phyloP scores from a whole-genome alignment of 2,329 filamentous ascomycete species.

The Cladophialophora yegresii region DNA sequence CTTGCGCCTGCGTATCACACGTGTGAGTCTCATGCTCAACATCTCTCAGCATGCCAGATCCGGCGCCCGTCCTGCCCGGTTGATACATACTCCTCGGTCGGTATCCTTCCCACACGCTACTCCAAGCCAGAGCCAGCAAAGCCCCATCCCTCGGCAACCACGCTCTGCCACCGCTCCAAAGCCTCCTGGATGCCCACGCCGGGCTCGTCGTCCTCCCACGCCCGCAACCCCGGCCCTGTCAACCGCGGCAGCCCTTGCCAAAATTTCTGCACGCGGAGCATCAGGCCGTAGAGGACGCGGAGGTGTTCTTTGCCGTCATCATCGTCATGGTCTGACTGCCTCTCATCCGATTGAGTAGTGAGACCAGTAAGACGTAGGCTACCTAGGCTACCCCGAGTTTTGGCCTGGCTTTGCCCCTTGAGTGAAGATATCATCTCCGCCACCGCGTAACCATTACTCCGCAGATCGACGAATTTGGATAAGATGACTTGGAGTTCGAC shows the following conservation, averaged over 20 bases:
- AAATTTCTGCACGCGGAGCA: conserved; percentile 64
- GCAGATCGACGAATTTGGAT: conserved; percentile 64
- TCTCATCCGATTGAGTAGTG: no score
- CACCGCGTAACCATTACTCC: conserved; percentile 70
- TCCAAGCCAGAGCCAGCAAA: conserved; percentile 3
- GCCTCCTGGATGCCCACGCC: conserved; percentile 29
- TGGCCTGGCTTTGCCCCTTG: background rate
- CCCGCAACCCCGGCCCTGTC: conserved; percentile 27
- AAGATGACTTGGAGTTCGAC: conserved; percentile 76
- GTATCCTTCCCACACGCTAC: background rate
- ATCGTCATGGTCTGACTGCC: background rate
- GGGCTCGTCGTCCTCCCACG: conserved; percentile 33
- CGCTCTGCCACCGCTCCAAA: conserved; percentile 27
- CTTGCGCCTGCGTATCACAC: background rate
- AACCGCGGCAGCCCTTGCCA: conserved; percentile 40
- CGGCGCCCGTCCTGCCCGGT: no score
- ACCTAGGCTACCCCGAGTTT: no score
- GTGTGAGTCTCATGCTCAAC: background rate
- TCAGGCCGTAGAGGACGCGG: conserved; percentile 74
- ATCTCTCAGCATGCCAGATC: background rate
- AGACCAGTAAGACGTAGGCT: no score
- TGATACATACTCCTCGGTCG: no score
- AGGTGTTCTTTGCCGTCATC: conserved; percentile 68
- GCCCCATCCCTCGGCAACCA: conserved; percentile 30
- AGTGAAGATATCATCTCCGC: conserved; percentile 9